Evolutionary conservation across 192 early-diverging fungal genomes (phyloP), one percentile per base, ranked within the genome.

Genomic region (Backusella luteola): DNA sequence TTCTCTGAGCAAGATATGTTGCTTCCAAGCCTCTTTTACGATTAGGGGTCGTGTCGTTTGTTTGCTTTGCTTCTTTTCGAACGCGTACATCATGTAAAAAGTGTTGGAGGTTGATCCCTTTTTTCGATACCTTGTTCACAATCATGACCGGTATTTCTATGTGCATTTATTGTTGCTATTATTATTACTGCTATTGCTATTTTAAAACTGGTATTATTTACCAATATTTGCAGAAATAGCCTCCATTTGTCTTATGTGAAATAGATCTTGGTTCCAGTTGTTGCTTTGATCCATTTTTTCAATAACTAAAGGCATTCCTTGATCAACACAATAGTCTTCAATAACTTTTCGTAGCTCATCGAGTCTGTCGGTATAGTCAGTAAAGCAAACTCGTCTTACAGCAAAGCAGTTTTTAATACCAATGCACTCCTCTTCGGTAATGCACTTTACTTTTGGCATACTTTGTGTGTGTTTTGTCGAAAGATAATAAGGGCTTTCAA

Each of bases 221-320:
- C 75, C 44, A 36, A 36, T 21, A 21, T 46, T 23, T 32, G 34
- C 35, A 12, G 49, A n/a, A 69, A 49, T 4, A 14, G 44, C 15
- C 14, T 41, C 29, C 17, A 78, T 26, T n/a, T 41, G 12, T 3
- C 68, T 66, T 9, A 78, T 23, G 21, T 23, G 26, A 26, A 74
- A 73, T 15, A 71, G 49, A 9, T 78, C 34, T 5, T 34, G 14
- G 17, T 67, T 35, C 77, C 77, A 78, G 4, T 32, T 23, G 1
- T 1, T 19, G 21, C 11, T 17, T 38, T 49, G 66, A 29, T 78
- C n/a, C 6, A 74, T 21, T 68, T 78, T 78, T 34, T 34, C 71
- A 68, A 78, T 73, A 19, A 78, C 77, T 21, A 78, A 66, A 9
- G 77, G 77, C 52, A 66, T 14, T 4, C 72, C 72, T 3, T 46